Conservation (phyloP, 495 filamentous ascomycete species). For the Podospora pseudopauciseta region DNA sequence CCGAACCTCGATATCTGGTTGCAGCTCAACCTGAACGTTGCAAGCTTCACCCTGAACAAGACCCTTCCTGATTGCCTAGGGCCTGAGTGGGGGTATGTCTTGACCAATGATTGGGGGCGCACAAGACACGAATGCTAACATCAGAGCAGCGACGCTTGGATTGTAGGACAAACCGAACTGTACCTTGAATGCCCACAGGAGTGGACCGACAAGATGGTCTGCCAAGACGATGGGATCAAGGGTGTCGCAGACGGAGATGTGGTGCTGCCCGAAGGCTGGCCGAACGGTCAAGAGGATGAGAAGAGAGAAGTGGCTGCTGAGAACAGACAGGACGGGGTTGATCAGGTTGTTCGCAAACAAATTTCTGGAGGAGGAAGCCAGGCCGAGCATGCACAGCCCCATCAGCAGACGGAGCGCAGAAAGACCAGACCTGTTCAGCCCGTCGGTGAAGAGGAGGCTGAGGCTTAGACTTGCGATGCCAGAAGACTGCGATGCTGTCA, state of each 20-base stretch:
- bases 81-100: background rate
- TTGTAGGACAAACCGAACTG: slow-evolving; percentile 2
- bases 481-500: too few relatives aligned
- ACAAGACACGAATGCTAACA: background rate
- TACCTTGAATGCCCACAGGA: slow-evolving; percentile 6
- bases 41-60: slow-evolving; percentile 10
- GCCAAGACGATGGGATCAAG: slow-evolving; percentile 4
- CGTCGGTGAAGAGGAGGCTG: background rate
- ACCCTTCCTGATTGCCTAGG: background rate
- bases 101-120: background rate
- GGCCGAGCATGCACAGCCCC: background rate
- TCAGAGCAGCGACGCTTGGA: slow-evolving; percentile 2
- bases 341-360: background rate
- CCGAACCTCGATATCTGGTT: slow-evolving; percentile 13
- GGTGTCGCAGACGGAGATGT: slow-evolving; percentile 2
- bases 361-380: background rate
- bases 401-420: background rate
- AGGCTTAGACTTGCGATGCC: background rate
- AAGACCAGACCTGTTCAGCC: background rate
- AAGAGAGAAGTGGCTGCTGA: background rate
- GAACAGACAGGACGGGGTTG: background rate
- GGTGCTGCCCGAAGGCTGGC: background rate
- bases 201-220: background rate
- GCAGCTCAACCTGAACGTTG: slow-evolving; percentile 15
- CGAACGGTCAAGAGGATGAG: background rate